phyloP scores from a whole-genome alignment of 2,329 filamentous ascomycete genomes.

The Phyllosticta paracitricarpa region DNA sequence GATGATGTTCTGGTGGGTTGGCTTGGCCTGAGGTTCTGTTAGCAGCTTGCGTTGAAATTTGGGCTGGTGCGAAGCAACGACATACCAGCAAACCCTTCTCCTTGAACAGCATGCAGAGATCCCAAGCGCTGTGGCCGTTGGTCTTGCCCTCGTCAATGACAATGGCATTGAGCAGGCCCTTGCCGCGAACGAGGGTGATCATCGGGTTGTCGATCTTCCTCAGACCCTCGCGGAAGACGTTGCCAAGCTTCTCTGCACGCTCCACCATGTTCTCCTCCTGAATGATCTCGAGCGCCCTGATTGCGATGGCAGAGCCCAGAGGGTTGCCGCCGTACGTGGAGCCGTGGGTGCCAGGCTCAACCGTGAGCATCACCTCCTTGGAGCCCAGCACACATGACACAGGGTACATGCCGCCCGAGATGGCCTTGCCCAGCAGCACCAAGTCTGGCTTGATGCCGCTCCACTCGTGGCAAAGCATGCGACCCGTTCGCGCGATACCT shows the following conservation, averaged over 20 bases:
- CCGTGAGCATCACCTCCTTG: conserved; percentile 87
- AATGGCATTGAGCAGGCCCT: conserved; percentile 89
- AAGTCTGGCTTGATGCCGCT: conserved; percentile 90
- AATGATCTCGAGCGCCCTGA: conserved; percentile 87
- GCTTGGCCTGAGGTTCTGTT: conserved; percentile 63
- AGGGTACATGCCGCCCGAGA: conserved; percentile 98
- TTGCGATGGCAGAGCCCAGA: conserved; percentile 87
- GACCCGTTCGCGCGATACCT: conserved; percentile 87
- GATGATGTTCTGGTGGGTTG: conserved; percentile 97
- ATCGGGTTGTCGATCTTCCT: conserved; percentile 66
- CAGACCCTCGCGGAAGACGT: conserved; percentile 73
- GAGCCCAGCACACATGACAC: conserved; percentile 83
- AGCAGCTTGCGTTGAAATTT: background rate
- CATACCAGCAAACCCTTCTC: conserved; percentile 85
- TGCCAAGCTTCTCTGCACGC: conserved; percentile 69
- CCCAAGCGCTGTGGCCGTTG: conserved; percentile 83
- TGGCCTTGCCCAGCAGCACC: conserved; percentile 91
- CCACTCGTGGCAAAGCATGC: conserved; percentile 92
- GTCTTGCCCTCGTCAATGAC: conserved; percentile 88
- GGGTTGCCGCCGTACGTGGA: conserved; percentile 99
- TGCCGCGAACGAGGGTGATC: conserved; percentile 75
- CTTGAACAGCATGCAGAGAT: conserved; percentile 91
- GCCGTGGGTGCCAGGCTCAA: conserved; percentile 94
- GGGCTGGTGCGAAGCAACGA: conserved; percentile 14
- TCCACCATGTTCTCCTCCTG: conserved; percentile 83